Percentiles rank a stretch among this genome's conserved stretches.
These are phyloP conservation scores for Sophora flavescens DNA, from an alignment of 306 rosid species.

Conservation along the genomic window DNA sequence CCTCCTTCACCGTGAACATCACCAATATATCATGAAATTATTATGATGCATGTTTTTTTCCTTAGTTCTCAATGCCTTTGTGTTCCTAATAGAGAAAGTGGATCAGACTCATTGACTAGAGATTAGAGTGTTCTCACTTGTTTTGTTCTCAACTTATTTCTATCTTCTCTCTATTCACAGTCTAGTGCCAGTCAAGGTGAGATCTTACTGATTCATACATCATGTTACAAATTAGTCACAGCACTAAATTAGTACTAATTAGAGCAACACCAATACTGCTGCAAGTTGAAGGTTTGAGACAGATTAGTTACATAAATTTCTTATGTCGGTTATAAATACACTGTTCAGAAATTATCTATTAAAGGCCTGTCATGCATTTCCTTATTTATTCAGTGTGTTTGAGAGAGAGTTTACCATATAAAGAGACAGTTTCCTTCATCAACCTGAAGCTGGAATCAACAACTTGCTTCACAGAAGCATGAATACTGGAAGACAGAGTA, in stretches of 20 bases:
- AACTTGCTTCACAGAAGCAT: constrained; percentile 71
- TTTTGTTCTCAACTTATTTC: not conserved
- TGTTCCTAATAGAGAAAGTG: constrained; percentile 2
- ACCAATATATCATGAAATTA: not conserved
- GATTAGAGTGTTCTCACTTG: not conserved
- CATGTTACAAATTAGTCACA: not conserved
- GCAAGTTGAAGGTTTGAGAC: not conserved
- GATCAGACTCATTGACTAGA: not conserved
- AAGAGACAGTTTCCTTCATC: constrained; percentile 71
- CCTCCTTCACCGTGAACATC: constrained; percentile 5
- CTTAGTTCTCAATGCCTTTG: not conserved
- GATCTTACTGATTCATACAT: not conserved
- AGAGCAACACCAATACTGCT: not conserved
- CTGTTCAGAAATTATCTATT: constrained; percentile 1
- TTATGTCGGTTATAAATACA: not conserved
- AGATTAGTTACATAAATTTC: not conserved
- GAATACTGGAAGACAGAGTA: constrained; percentile 71
- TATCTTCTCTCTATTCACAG: not conserved
- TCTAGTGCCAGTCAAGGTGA: not conserved
- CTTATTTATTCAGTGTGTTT: not conserved
- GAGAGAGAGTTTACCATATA: constrained; percentile 58
- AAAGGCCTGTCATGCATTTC: not conserved
- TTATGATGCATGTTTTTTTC: not conserved
- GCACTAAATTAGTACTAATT: not conserved
- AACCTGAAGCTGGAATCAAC: constrained; percentile 82